Conservation (phyloP, 768 basidiomycete species). For the Boletus edulis region DNA sequence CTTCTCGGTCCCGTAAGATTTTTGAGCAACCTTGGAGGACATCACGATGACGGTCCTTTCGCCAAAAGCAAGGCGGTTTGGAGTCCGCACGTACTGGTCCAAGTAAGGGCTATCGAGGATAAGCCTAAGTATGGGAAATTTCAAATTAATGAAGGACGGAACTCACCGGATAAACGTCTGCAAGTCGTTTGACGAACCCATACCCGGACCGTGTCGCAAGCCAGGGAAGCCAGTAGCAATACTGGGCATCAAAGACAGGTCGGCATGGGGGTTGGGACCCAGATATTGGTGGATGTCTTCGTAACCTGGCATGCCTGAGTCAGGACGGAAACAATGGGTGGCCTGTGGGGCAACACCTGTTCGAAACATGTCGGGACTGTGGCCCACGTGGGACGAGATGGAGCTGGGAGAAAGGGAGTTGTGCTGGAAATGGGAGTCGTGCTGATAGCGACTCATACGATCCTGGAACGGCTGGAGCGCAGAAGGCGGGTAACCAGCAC, state of each 20-base stretch:
- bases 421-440: slow-evolving; percentile 54
- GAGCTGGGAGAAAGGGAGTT: slow-evolving; percentile 36
- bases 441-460: slow-evolving; percentile 52
- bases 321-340: slow-evolving; percentile 58
- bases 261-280: slow-evolving; percentile 47
- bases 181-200: slow-evolving; percentile 67
- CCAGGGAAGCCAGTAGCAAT: slow-evolving; percentile 63
- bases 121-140: slow-evolving; percentile 13
- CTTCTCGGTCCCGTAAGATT: slow-evolving; percentile 96
- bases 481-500: slow-evolving; percentile 47
- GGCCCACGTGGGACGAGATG: slow-evolving; percentile 51
- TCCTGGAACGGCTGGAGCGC: slow-evolving; percentile 59
- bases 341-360: slow-evolving; percentile 66
- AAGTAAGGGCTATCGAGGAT: slow-evolving; percentile 60
- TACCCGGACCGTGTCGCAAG: slow-evolving; percentile 57
- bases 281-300: slow-evolving; percentile 62
- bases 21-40: slow-evolving; percentile 98
- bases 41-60: slow-evolving; percentile 95
- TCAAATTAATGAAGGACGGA: slow-evolving; percentile 17
- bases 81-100: slow-evolving; percentile 80
- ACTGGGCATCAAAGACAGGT: slow-evolving; percentile 58
- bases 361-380: slow-evolving; percentile 56
- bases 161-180: slow-evolving; percentile 77
- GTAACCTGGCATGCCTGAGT: slow-evolving; percentile 48
- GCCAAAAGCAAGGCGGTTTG: slow-evolving; percentile 85